These are phyloP conservation scores for Avena atlantica DNA, from an alignment of 176 grass and related monocot genomes.

Conservation along the genomic window DNA sequence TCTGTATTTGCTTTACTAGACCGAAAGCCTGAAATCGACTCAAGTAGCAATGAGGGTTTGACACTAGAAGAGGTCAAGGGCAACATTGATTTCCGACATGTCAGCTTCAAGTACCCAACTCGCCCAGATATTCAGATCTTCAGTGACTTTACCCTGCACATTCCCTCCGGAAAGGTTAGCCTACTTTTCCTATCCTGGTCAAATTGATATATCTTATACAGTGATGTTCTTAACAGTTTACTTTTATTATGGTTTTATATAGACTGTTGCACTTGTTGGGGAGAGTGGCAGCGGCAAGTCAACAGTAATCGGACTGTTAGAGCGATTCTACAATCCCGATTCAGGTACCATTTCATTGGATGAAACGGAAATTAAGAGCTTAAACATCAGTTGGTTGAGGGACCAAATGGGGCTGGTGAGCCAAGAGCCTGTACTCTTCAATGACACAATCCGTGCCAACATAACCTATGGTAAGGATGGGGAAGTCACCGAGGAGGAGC, in stretches of 20 bases:
- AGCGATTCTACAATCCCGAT: conserved; percentile 82
- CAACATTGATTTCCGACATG: conserved; percentile 64
- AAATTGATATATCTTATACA: not conserved
- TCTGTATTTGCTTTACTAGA: conserved; percentile 81
- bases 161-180: conserved; percentile 73
- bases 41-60: conserved; percentile 56
- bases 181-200: not conserved
- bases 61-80: conserved; percentile 64
- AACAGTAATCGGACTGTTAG: conserved; percentile 68
- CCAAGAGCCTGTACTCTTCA: conserved; percentile 88
- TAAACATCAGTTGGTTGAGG: conserved; percentile 75
- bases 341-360: conserved; percentile 70
- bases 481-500: conserved; percentile 69
- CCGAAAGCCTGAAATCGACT: conserved; percentile 71
- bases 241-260: not conserved
- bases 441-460: conserved; percentile 77
- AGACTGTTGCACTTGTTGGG: conserved; percentile 80
- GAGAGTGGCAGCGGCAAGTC: conserved; percentile 90
- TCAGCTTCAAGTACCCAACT: conserved; percentile 78
- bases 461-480: conserved; percentile 75
- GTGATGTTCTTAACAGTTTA: conserved; percentile 12
- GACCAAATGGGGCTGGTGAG: conserved; percentile 74
- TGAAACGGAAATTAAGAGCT: conserved; percentile 64
- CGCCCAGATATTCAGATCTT: conserved; percentile 79
- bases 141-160: conserved; percentile 62